These are phyloP conservation scores for Aspergillus fumigatus DNA, from an alignment of 2,329 filamentous ascomycete species.

Conservation along the genomic window DNA sequence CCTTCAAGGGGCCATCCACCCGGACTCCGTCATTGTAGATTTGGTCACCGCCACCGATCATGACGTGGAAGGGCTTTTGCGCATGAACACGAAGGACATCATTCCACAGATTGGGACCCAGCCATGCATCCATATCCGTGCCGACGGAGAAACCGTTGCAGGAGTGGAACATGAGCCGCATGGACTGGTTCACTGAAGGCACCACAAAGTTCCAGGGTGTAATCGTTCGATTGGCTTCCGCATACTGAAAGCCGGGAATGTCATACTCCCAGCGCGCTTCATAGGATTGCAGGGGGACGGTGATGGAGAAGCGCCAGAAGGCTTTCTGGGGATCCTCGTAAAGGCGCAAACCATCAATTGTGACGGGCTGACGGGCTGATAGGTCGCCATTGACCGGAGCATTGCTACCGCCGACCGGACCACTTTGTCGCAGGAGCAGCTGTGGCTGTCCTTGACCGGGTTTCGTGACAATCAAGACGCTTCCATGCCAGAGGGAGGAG, in stretches of 20 bases:
- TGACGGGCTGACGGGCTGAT: conserved; percentile 18
- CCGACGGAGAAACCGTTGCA: conserved; percentile 66
- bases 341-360: conserved; percentile 50
- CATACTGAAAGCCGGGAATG: conserved; percentile 62
- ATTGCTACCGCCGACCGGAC: conserved; percentile 26
- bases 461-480: conserved; percentile 75
- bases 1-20: conserved; percentile 71
- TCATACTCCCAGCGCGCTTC: conserved; percentile 78
- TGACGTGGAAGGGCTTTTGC: conserved; percentile 59
- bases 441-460: conserved; percentile 61
- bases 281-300: conserved; percentile 62
- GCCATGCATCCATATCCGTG: conserved; percentile 60
- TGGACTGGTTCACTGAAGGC: conserved; percentile 57
- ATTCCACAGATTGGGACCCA: conserved; percentile 60
- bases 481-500: conserved; percentile 66
- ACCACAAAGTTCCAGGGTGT: conserved; percentile 52
- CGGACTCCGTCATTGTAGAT: conserved; percentile 74
- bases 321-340: conserved; percentile 56
- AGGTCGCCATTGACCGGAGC: conserved; percentile 11
- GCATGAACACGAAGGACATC: conserved; percentile 59
- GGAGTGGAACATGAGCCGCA: conserved; percentile 67
- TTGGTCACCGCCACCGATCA: conserved; percentile 89
- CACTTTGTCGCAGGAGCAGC: conserved; percentile 47
- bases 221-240: conserved; percentile 52
- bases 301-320: conserved; percentile 57